phyloP scores from a whole-genome alignment of 345 rosid species.

The Gossypium raimondii region DNA sequence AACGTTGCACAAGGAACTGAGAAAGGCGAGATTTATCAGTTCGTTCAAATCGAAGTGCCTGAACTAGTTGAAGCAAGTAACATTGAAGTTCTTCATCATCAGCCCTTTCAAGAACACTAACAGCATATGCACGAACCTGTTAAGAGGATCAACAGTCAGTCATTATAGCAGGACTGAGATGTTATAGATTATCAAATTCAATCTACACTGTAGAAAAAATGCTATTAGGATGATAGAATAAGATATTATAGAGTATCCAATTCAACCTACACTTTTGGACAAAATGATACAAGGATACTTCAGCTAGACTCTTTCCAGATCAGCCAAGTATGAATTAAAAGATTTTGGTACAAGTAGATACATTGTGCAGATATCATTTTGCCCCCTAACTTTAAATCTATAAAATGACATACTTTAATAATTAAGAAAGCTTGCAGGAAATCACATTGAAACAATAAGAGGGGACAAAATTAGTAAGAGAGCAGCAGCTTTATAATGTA shows the following conservation, averaged over 20 bases:
- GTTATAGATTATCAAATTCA: background rate
- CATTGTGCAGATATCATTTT: background rate
- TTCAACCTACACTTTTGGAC: background rate
- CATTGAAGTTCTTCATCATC: constrained; percentile 99
- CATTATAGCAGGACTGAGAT: constrained; percentile 7
- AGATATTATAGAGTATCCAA: constrained; percentile 3
- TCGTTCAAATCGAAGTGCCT: constrained; percentile 98
- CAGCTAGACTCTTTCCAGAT: background rate
- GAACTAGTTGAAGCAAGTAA: constrained; percentile 96
- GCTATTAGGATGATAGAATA: constrained; percentile 32
- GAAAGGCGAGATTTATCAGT: constrained; percentile 90
- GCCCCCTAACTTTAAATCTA: background rate
- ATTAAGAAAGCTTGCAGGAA: background rate
- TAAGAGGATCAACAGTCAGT: constrained; percentile 20
- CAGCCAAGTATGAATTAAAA: background rate
- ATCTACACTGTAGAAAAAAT: background rate
- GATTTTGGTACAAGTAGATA: background rate
- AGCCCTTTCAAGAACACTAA: constrained; percentile 93
- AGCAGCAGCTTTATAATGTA: background rate
- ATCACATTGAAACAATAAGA: background rate
- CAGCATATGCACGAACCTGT: constrained; percentile 99
- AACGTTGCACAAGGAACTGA: constrained; percentile 88
- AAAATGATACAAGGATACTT: constrained; percentile 11
- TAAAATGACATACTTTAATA: background rate
- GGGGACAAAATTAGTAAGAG: constrained; percentile 8